Percentiles rank a stretch among this genome's conserved stretches.
These are phyloP conservation scores for Cercospora sp. DNA, from an alignment of 2,329 filamentous ascomycete genomes.

Conservation along the genomic window DNA sequence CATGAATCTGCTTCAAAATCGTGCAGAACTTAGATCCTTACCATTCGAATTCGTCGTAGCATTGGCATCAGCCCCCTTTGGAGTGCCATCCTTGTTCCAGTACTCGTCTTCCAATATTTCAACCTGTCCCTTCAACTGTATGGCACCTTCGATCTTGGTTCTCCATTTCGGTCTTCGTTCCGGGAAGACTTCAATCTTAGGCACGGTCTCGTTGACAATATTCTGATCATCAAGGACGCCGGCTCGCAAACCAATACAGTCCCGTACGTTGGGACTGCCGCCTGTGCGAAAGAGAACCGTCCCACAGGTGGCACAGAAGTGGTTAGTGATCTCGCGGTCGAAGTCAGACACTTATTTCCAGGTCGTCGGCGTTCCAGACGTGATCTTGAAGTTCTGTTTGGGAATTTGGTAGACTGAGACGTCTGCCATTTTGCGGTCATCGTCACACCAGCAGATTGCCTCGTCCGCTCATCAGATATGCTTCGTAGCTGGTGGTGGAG, in stretches of 20 bases:
- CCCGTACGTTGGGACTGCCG: neutral
- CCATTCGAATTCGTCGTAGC: neutral
- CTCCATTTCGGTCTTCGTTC: neutral
- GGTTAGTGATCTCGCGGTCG: neutral
- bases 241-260: neutral
- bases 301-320: neutral
- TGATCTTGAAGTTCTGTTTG: neutral
- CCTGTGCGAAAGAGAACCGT: neutral
- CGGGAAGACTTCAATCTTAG: neutral
- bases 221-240: neutral
- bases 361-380: neutral
- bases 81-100: neutral
- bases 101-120: neutral
- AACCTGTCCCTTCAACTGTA: neutral
- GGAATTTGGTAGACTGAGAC: neutral
- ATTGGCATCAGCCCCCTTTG: neutral
- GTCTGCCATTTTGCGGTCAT: neutral
- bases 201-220: neutral
- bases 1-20: neutral
- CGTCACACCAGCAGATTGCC: neutral
- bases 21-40: neutral
- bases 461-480: neutral
- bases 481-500: neutral
- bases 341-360: neutral
- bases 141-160: neutral